Base-by-base conservation (phyloP, 1,284 basidiomycete species). In the Abortiporus biennis region DNA sequence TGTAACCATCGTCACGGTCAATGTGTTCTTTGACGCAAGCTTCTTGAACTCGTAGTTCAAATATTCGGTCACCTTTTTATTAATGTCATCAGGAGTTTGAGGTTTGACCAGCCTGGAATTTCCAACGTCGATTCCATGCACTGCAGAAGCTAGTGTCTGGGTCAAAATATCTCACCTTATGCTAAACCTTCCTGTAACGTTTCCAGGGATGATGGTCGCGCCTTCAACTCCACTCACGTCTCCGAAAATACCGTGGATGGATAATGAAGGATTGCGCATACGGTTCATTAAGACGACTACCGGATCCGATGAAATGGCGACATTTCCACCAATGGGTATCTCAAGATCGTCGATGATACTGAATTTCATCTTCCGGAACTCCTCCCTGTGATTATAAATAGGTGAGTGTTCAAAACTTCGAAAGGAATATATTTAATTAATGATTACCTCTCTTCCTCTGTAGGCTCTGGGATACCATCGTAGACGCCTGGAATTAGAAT, bases 201-300 rank as follows among this genome's bases (percentile, higher is more conserved):
- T 83, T 25, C 90, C 89, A 0, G 72, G 95, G 64, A 99, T 99
- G 58, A 99, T 95, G 0, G 95, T 99, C 79, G 96, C 96, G 35
- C 78, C 81, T 3, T 90, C 91, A 1, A 78, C 74, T 3, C 85
- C 88, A 46, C 82, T 89, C 72, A 97, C 98, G 3, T 94, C 96
- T 43, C 96, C 95, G 64, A 98, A 92, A 56, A 99, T 96, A 21
- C 95, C 96, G 64, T 99, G 95, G 12, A 99, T 68, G 2, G 92
- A 95, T 46, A 99, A 75, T 47, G 84, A 88, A 1, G 93, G 92
- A 63, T 83, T 77, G 38, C 85, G 76, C 89, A 92, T 92, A 52
- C 91, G 80, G 25, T 84, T 88, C 91, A 95, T 96, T 36, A 96
- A 68, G 4, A 90, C 84, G n/a, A 73, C 68, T 23, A 84, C 79